Evolutionary conservation across 108 stramenopile species (phyloP).

Genomic region (Cyclotella atomus): DNA sequence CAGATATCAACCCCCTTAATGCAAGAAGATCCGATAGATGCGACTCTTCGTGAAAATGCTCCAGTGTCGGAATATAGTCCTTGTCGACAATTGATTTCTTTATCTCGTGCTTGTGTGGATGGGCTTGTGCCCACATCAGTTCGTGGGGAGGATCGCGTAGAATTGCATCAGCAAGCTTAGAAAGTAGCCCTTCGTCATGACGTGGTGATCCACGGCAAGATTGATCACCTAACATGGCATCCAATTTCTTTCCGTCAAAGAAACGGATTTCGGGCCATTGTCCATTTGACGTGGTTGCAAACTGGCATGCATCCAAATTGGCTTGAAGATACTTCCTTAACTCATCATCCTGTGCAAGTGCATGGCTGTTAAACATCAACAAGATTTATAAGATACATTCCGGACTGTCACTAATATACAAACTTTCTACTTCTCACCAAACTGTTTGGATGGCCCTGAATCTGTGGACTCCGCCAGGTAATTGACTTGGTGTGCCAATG

Average conservation of each 20-base stretch:
- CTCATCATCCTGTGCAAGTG: not conserved
- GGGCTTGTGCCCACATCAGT: conserved; percentile 22
- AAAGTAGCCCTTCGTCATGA: conserved; percentile 4
- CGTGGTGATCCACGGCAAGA: not conserved
- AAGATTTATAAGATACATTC: not conserved
- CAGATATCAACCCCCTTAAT: conserved; percentile 49
- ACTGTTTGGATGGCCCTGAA: conserved; percentile 37
- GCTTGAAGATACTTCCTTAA: not conserved
- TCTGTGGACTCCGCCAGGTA: conserved; percentile 40
- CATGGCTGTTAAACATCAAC: not conserved
- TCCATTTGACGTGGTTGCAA: not conserved
- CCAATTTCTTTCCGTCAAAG: conserved; percentile 18
- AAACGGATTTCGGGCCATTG: conserved; percentile 23
- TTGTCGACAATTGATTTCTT: conserved; percentile 17
- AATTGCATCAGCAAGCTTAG: conserved; percentile 12
- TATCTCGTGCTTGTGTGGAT: conserved; percentile 1
- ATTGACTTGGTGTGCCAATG: conserved; percentile 22
- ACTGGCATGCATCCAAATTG: not conserved
- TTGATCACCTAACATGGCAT: conserved; percentile 14
- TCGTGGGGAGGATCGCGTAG: conserved; percentile 26
- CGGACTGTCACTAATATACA: not conserved
- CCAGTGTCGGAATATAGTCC: not conserved
- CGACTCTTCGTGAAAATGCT: not conserved
- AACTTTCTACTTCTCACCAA: conserved; percentile 5
- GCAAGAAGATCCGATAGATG: conserved; percentile 40